A percentile compares a stretch with the other conserved stretches of the same genome.
These are phyloP conservation scores for Scutellaria minor DNA, from an alignment of 257 asterid genomes.

Conservation along the genomic window DNA sequence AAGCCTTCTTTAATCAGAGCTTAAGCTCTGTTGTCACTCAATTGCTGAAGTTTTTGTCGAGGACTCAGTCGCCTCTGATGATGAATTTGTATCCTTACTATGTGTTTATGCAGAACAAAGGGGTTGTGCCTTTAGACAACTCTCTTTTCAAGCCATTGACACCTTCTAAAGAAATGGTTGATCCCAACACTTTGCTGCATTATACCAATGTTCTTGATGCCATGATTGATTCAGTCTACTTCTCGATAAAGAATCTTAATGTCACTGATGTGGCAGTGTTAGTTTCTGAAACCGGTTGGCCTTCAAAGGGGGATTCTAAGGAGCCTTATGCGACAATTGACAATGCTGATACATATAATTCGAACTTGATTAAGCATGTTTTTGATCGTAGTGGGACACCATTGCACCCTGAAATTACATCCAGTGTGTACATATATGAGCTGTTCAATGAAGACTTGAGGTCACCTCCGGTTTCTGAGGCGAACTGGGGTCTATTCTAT, in stretches of 20 bases:
- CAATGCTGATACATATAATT: conserved; percentile 83
- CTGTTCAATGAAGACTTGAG: conserved; percentile 94
- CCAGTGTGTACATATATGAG: conserved; percentile 84
- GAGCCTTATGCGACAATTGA: conserved; percentile 93
- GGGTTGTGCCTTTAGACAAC: conserved; percentile 86
- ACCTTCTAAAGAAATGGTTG: conserved; percentile 95
- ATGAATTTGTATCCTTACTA: conserved; percentile 97
- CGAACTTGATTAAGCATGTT: conserved; percentile 86
- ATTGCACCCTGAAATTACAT: conserved; percentile 83
- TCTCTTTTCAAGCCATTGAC: conserved; percentile 92
- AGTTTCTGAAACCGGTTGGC: conserved; percentile 95
- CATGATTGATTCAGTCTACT: conserved; percentile 91
- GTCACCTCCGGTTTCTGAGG: conserved; percentile 87
- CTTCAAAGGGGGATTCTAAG: conserved; percentile 86
- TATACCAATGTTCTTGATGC: conserved; percentile 93
- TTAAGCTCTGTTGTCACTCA: conserved; percentile 61
- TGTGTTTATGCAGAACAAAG: conserved; percentile 96
- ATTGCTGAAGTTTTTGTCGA: conserved; percentile 68
- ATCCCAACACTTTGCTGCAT: conserved; percentile 89
- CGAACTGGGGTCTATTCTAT: conserved; percentile 89
- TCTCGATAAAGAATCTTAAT: conserved; percentile 89
- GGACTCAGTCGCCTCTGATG: conserved; percentile 94
- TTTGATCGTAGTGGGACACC: conserved; percentile 83
- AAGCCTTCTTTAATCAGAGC: conserved; percentile 87
- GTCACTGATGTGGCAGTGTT: conserved; percentile 76